Evolutionary conservation across 1,284 basidiomycete genomes (phyloP), one percentile per base, ranked within the genome.

Genomic region (Malassezia restricta): DNA sequence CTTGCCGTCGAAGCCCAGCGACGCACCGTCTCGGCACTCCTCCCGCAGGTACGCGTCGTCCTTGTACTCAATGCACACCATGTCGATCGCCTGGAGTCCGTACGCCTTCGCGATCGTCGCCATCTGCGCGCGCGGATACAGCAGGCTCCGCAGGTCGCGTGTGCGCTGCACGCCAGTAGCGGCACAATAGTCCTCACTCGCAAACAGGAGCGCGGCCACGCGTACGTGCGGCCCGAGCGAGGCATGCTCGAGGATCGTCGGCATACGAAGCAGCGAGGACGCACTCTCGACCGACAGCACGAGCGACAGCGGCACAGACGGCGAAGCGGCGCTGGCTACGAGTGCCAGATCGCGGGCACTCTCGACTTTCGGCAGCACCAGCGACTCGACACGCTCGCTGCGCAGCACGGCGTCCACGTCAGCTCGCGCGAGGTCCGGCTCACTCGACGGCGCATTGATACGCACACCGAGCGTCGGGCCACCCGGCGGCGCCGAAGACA

Each of bases 61-160:
- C 68, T 86, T 86, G 77, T 89, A 92, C 68, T 89, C 83, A 33
- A 91, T 82, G 71, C 89, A 92, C 1, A 92, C 87, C 84, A 87
- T 63, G n/a, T 62, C 59, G 66, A 96, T 87, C 1, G 89, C 86
- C 37, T 84, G 80, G 1, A 94, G 76, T 0, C 81, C 81, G 66
- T 83, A 87, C 4, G 88, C 87, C 68, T 86, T 89, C 9, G 91
- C 88, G 0, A 83, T 81, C 24, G 86, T 81, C 8, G 85, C 86
- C 50, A 94, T 81, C 54, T 83, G 80, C 0, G 87, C 87, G n/a
- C 91, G 82, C 3, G 88, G 84, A 64, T 82, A 88, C 6, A 91
- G 79, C 17, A 96, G 76, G 66, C 92, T 88, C 44, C 77, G 76
- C 17, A 86, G 80, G 8, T 81, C 80, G 1, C 77, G 68, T 1